Evolutionary conservation across 2,329 filamentous ascomycete species (phyloP).

Genomic region (Monilinia polystroma): DNA sequence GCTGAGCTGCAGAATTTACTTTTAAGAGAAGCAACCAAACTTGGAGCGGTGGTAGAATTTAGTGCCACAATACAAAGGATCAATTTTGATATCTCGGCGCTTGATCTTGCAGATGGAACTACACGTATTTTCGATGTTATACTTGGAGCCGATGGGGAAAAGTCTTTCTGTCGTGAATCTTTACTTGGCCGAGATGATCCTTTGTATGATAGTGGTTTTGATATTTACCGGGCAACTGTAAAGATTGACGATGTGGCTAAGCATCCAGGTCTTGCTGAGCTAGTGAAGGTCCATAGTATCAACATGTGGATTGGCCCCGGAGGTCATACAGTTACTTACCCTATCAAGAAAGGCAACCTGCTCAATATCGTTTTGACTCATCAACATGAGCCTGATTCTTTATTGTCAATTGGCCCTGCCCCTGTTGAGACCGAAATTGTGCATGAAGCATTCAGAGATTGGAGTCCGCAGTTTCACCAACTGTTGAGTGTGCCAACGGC

Average conservation of each 20-base stretch:
- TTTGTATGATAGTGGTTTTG: neutral
- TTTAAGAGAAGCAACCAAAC: neutral
- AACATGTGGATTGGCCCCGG: too few species aligned
- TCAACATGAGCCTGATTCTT: too few species aligned
- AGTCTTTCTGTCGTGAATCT: slow-evolving; percentile 11
- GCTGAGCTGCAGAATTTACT: neutral
- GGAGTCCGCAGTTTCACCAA: too few species aligned
- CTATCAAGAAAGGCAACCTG: too few species aligned
- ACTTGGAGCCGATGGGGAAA: slow-evolving; percentile 12
- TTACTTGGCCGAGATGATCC: neutral
- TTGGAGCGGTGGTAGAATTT: neutral
- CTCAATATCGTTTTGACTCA: too few species aligned
- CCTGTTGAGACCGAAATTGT: too few species aligned
- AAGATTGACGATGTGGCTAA: neutral
- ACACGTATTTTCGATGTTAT: neutral
- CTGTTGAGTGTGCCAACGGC: too few species aligned
- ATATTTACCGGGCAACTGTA: neutral
- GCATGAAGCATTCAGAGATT: too few species aligned
- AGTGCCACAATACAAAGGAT: neutral
- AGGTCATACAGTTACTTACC: too few species aligned
- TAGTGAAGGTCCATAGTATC: too few species aligned
- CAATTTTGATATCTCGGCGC: neutral
- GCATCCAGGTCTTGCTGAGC: neutral
- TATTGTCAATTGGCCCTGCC: too few species aligned
- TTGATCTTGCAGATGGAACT: neutral